Evolutionary conservation across 208 protist species (phyloP).

Genomic region (Trypanosoma congolense): DNA sequence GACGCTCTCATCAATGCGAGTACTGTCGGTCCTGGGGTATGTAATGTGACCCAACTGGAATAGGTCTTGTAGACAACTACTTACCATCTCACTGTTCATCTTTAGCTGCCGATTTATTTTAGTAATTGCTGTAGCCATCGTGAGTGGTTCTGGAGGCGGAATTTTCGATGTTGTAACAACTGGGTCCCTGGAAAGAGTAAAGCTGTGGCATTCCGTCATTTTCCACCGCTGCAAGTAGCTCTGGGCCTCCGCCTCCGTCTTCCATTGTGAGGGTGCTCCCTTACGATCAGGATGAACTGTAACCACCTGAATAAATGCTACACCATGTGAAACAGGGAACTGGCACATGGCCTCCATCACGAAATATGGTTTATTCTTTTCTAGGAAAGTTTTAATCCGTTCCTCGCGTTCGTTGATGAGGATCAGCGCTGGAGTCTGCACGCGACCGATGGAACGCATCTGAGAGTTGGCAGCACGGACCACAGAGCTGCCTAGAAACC

Average conservation of each 20-base stretch:
- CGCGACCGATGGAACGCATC: conserved; percentile 88
- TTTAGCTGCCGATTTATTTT: conserved; percentile 81
- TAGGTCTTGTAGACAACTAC: conserved; percentile 76
- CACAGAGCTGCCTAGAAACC: conserved; percentile 87
- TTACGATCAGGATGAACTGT: conserved; percentile 22
- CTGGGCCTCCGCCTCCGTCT: conserved; percentile 13
- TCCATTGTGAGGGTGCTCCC: conserved; percentile 8
- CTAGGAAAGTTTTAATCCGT: conserved; percentile 55
- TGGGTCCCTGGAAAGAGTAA: conserved; percentile 20
- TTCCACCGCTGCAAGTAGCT: conserved; percentile 24
- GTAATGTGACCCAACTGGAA: conserved; percentile 90
- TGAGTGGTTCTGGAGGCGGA: conserved; percentile 73
- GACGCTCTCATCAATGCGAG: conserved; percentile 85
- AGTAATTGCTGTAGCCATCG: conserved; percentile 85
- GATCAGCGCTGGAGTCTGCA: conserved; percentile 88
- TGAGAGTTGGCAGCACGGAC: conserved; percentile 83
- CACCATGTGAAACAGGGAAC: conserved; percentile 36
- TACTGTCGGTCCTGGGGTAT: conserved; percentile 88
- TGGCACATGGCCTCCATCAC: conserved; percentile 52
- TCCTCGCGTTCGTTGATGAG: conserved; percentile 78
- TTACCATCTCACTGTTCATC: conserved; percentile 72
- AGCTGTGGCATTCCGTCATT: conserved; percentile 13
- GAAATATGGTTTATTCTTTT: conserved; percentile 51
- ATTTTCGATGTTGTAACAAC: conserved; percentile 31
- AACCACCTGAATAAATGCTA: conserved; percentile 56